Evolutionary conservation across 306 rosid genomes (phyloP), one percentile per base, ranked within the genome.

Genomic region (Cyclanthera cordifolia): DNA sequence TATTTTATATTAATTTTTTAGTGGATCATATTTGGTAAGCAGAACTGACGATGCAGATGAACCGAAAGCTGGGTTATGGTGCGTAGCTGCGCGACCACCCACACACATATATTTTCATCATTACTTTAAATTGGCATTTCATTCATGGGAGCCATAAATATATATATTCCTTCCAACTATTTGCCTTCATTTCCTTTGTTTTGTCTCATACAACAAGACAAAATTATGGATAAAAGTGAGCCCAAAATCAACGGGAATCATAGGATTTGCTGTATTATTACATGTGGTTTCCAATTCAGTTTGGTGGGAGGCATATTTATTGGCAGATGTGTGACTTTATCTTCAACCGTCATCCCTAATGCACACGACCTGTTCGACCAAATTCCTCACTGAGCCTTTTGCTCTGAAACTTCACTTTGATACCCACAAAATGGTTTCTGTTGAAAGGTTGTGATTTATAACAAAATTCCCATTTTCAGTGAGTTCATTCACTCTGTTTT

Each of bases 251-350:
- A 30, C 69, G 75, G 75, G 2, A 50, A 24, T 57, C 52, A 14
- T 72, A 50, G 43, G 43, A 46, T 66, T 49, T 46, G 43, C 71
- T 45, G 7, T 32, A 45, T 53, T 53, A n/a, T 53, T 70, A 70
- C 64, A 70, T 53, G 60, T 65, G 72, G 47, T 51, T 17, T 69
- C 13, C 59, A 54, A 20, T 39, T 14, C 28, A 17, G 52, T 41
- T 53, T 65, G 64, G 63, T 66, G 71, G 71, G 71, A 15, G 55
- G 71, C 54, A 70, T 70, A 28, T 47, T 72, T 55, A 57, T 20
- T 72, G 57, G 56, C 75, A 1, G 59, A 25, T 56, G 12, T n/a
- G 63, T 49, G 63, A 57, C 37, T 7, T 72, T 59, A 72, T 72
- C 69, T 32, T 46, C 52, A 37, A 34, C 73, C 3, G 73, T 14